phyloP scores from a whole-genome alignment of 768 basidiomycete species.

The Pisolithus marmoratus region DNA sequence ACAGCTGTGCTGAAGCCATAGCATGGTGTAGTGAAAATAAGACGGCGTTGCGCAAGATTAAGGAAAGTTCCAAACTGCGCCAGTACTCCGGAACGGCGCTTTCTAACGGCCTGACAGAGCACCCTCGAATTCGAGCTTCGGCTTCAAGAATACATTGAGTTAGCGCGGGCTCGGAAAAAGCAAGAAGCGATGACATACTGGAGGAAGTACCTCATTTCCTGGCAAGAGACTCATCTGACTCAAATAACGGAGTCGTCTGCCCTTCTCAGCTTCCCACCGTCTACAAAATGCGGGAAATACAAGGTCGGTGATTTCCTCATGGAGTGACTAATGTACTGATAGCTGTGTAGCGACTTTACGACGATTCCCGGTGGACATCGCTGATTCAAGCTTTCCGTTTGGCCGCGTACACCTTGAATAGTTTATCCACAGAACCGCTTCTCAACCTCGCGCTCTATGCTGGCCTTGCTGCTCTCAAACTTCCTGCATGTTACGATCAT shows the following conservation, averaged over 20 bases:
- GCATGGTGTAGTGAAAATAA: conserved; percentile 98
- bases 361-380: conserved; percentile 66
- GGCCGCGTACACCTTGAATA: conserved; percentile 83
- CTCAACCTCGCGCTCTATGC: conserved; percentile 86
- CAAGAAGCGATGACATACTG: conserved; percentile 80
- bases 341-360: conserved; percentile 68
- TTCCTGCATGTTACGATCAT: conserved; percentile 73
- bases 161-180: conserved; percentile 60
- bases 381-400: conserved; percentile 77
- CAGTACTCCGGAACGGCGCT: conserved; percentile 7
- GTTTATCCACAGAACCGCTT: conserved; percentile 81
- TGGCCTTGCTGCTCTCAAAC: conserved; percentile 85
- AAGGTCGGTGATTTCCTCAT: conserved; percentile 45
- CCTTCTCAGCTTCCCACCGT: conserved; percentile 68
- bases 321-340: conserved; percentile 9
- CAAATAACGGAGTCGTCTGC: conserved; percentile 77
- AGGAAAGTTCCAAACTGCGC: conserved; percentile 40
- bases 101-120: conserved; percentile 48
- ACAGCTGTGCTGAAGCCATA: conserved; percentile 85
- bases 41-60: conserved; percentile 83
- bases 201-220: conserved; percentile 71
- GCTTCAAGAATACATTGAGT: conserved; percentile 94
- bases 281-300: conserved; percentile 73
- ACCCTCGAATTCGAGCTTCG: conserved; percentile 95
- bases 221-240: conserved; percentile 74